A percentile compares a stretch with the other conserved stretches of the same genome.
Evolutionary conservation across 1,284 basidiomycete species (phyloP).

Genomic region (Polyporus tsugae): DNA sequence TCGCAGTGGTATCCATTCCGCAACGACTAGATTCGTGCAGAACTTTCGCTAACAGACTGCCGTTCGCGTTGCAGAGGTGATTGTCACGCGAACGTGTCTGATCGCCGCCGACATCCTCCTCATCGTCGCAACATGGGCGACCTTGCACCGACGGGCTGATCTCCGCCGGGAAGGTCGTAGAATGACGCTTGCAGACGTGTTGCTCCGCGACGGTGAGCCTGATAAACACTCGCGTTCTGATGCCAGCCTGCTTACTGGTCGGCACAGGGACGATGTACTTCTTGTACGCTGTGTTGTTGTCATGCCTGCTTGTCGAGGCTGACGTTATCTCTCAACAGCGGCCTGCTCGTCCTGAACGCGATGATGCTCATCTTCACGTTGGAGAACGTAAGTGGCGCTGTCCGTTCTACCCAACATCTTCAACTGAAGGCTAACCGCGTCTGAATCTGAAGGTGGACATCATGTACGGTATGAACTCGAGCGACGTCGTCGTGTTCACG

Average conservation of each 20-base stretch:
- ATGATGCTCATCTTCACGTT: slow-evolving; percentile 1
- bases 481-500: slow-evolving; percentile 6
- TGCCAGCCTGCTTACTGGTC: background rate
- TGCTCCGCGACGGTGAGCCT: background rate
- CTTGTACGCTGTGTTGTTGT: background rate
- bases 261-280: slow-evolving; percentile 2
- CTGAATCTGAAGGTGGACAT: background rate
- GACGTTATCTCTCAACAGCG: background rate
- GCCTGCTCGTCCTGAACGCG: background rate
- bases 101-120: background rate
- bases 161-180: background rate
- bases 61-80: background rate
- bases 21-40: too few species aligned
- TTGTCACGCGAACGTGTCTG: background rate
- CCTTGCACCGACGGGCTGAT: background rate
- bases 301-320: background rate
- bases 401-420: too few species aligned
- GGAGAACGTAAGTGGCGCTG: background rate
- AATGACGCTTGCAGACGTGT: background rate
- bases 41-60: background rate
- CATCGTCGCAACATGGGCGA: slow-evolving; percentile 1
- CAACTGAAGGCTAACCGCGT: background rate
- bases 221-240: background rate
- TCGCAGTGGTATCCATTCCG: background rate
- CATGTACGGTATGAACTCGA: slow-evolving; percentile 10